phyloP scores from a whole-genome alignment of 306 rosid species.

The Sechiopsis laciniata region DNA sequence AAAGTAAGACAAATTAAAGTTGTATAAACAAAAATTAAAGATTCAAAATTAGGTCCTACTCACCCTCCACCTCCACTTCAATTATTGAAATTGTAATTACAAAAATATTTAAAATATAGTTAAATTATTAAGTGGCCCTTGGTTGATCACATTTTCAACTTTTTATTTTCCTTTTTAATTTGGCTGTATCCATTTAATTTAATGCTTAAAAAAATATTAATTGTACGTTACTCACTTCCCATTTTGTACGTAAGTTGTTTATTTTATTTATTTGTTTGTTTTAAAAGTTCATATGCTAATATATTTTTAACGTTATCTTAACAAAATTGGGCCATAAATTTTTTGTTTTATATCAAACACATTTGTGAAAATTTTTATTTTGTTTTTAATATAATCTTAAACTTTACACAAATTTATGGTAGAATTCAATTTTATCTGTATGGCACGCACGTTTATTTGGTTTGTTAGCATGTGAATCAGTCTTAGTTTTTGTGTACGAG shows the following conservation, averaged over 20 bases:
- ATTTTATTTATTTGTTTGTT: not conserved
- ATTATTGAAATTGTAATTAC: not conserved
- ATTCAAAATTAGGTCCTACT: slow-evolving; percentile 19
- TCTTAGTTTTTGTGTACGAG: too few relatives aligned
- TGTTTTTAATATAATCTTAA: too few relatives aligned
- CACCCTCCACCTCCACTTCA: slow-evolving; percentile 13
- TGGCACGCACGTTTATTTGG: too few relatives aligned
- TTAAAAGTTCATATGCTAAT: not conserved
- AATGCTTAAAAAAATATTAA: not conserved
- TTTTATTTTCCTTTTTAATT: not conserved
- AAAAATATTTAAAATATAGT: not conserved
- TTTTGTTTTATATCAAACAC: too few relatives aligned
- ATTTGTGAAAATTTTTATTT: too few relatives aligned
- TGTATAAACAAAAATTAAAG: not conserved
- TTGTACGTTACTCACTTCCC: not conserved
- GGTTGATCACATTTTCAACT: not conserved
- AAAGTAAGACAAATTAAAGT: slow-evolving; percentile 11
- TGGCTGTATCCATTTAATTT: not conserved
- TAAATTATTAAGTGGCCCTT: not conserved
- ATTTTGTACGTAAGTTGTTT: not conserved
- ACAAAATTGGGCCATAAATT: too few relatives aligned
- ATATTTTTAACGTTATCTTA: not conserved
- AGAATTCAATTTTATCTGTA: too few relatives aligned
- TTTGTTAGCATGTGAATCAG: too few relatives aligned
- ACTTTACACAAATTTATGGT: too few relatives aligned